Base-by-base conservation (phyloP, 169 alveolate genomes). In the Plasmodium malariae region DNA sequence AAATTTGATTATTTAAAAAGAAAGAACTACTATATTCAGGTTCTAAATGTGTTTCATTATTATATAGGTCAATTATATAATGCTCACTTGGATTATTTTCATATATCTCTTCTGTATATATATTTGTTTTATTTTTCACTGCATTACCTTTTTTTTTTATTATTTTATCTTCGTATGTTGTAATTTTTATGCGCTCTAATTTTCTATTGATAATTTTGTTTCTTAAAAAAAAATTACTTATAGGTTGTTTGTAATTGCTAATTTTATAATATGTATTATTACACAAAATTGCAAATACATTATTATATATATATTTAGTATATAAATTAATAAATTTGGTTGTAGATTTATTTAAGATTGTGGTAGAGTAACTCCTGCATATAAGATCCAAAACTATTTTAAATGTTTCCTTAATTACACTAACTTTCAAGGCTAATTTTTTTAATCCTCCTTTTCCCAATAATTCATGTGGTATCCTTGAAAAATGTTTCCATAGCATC, bases 401-500 rank as follows among this genome's bases (percentile, higher is more conserved):
- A 65, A 65, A 21, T 40, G 70, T 69, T 37, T 69, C 45, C 54
- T 62, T 76, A 3, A 49, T 36, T 26, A 30, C 55, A 36, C 72
- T 65, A 36, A 62, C 19, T 54, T 67, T 76, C 24, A 45, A 34
- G 26, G 26, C 45, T 40, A 55, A 34, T 45, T 60, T 43, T 45
- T 55, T 45, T 51, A 76, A 12, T 26, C 89, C 51, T 69, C 40
- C 19, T 69, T 65, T 48, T 36, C 89, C 78, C 62, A 76, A 19
- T 51, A 49, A 34, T 69, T 43, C 63, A 55, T 60, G 5, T 55
- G 60, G 21, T 36, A 28, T 54, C 67, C 73, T 63, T 67, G 76
- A 76, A 76, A 40, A 32, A 3, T 62, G 48, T 60, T 76, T 54
- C 89, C 89, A 76, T 67, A 45, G 76, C 89, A 62, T 76, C 76